Evolutionary conservation across 2,329 filamentous ascomycete genomes (phyloP).

Genomic region (Lachnellula cervina): DNA sequence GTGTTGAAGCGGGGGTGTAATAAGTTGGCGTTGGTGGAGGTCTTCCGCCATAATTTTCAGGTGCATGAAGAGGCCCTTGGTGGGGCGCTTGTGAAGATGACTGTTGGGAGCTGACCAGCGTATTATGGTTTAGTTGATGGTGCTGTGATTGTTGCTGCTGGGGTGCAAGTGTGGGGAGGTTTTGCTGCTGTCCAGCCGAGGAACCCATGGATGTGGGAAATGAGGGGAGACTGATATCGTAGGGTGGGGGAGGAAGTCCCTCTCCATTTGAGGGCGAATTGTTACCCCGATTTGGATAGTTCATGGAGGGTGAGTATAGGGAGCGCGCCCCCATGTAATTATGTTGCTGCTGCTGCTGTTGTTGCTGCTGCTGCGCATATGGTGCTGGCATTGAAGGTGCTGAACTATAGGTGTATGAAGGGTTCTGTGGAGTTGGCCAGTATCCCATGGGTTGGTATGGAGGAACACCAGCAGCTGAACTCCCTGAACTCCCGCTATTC

Average conservation of each 20-base stretch:
- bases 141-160: conserved; percentile 31
- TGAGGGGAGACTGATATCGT: conserved; percentile 58
- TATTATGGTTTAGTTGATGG: conserved; percentile 36
- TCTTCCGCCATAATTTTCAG: conserved; percentile 52
- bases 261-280: conserved; percentile 58
- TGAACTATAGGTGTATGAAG: conserved; percentile 51
- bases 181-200: conserved; percentile 31
- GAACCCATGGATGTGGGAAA: conserved; percentile 57
- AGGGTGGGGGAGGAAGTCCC: conserved; percentile 61
- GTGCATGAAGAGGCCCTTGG: conserved; percentile 51
- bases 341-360: conserved; percentile 30
- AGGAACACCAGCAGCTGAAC: conserved; percentile 50
- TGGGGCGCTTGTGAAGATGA: conserved; percentile 43
- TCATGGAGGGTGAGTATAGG: conserved; percentile 54
- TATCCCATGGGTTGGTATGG: conserved; percentile 58
- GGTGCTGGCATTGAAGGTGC: conserved; percentile 34
- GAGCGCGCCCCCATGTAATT: conserved; percentile 40
- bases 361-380: conserved; percentile 24
- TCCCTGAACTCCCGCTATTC: conserved; percentile 54
- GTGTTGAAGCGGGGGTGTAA: conserved; percentile 49
- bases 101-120: conserved; percentile 45
- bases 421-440: conserved; percentile 46
- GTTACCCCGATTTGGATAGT: conserved; percentile 47
- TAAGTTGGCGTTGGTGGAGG: conserved; percentile 54
- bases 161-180: conserved; percentile 35